These are phyloP conservation scores for Globisporangium radiosum DNA, from an alignment of 352 stramenopile species.

Conservation along the genomic window DNA sequence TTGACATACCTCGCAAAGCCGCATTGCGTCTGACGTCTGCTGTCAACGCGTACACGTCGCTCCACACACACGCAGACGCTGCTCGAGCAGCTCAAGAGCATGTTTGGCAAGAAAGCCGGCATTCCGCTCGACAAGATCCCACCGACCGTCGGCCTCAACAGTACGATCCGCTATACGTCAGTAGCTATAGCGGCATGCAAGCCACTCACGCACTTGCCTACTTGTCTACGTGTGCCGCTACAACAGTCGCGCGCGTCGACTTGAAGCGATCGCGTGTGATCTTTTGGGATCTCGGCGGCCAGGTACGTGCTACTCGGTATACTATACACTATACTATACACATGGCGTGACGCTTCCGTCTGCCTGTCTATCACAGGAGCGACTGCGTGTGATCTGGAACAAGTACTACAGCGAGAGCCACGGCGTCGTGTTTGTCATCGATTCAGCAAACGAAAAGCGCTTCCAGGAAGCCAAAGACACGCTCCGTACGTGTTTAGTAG, in stretches of 20 bases:
- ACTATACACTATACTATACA: not conserved
- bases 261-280: constrained; percentile 82
- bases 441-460: constrained; percentile 77
- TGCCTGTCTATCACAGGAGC: constrained; percentile 31
- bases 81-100: constrained; percentile 87
- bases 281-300: constrained; percentile 90
- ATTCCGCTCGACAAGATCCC: constrained; percentile 90
- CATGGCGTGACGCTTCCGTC: not conserved
- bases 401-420: constrained; percentile 93
- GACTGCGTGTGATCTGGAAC: constrained; percentile 88
- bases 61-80: constrained; percentile 47
- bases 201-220: not conserved
- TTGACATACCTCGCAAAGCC: too few relatives aligned
- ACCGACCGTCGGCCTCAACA: constrained; percentile 89
- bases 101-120: constrained; percentile 84
- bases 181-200: not conserved
- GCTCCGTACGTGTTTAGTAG: constrained; percentile 39
- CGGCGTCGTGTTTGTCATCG: constrained; percentile 89
- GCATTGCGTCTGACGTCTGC: not conserved
- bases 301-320: constrained; percentile 27
- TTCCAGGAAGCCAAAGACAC: constrained; percentile 88
- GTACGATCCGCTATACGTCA: constrained; percentile 18
- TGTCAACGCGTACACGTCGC: not conserved
- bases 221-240: not conserved
- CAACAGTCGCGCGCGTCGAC: constrained; percentile 69